These are phyloP conservation scores for Phytopythium oedochilum DNA, from an alignment of 352 stramenopile genomes.

Conservation along the genomic window DNA sequence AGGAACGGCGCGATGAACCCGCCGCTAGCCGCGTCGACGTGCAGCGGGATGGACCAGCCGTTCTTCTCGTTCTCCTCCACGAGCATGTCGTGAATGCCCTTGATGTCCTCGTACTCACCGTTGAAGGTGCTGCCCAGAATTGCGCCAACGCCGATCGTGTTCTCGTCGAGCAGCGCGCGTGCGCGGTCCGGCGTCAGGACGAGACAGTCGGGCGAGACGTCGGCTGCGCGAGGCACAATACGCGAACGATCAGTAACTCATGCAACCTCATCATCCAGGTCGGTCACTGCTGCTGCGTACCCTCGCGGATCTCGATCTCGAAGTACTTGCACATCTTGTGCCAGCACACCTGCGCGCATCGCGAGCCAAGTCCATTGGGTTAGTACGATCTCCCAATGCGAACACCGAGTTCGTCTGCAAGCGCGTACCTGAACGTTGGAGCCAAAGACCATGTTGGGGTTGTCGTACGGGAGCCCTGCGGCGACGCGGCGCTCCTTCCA, in stretches of 20 bases:
- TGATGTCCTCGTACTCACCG: constrained; percentile 91
- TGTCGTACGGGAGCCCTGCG: constrained; percentile 71
- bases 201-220: constrained; percentile 82
- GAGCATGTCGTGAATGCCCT: constrained; percentile 88
- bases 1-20: constrained; percentile 92
- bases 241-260: not conserved
- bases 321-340: constrained; percentile 95
- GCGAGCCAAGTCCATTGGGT: not conserved
- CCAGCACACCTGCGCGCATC: constrained; percentile 75
- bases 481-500: constrained; percentile 86
- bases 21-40: constrained; percentile 90
- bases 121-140: constrained; percentile 93
- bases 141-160: constrained; percentile 90
- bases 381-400: not conserved
- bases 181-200: constrained; percentile 82
- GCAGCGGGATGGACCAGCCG: constrained; percentile 81
- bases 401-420: not conserved
- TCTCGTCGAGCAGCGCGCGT: constrained; percentile 81
- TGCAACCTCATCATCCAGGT: too few relatives aligned
- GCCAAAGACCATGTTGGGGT: constrained; percentile 92
- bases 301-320: constrained; percentile 88
- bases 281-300: too few relatives aligned
- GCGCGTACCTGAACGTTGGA: constrained; percentile 69
- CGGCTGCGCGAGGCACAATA: constrained; percentile 18
- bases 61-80: constrained; percentile 80